These are phyloP conservation scores for Fraxinus dipetala DNA, from an alignment of 305 asterid genomes.

Conservation along the genomic window DNA sequence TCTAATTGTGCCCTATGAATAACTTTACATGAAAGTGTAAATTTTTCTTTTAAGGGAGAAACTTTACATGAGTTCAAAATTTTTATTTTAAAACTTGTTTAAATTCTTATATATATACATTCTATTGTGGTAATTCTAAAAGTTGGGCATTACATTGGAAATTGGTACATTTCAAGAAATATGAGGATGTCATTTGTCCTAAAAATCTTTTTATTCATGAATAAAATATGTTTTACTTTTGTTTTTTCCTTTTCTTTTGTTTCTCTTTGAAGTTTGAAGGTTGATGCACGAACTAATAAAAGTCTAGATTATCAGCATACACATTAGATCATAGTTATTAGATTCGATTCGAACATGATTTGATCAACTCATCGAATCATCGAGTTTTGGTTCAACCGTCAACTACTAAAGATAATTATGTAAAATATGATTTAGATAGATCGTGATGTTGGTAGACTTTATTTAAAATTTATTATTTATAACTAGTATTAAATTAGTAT, in stretches of 20 bases:
- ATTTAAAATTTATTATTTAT: not conserved
- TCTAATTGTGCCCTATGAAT: not conserved
- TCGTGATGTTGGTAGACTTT: not conserved
- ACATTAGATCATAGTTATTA: not conserved
- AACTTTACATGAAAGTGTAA: not conserved
- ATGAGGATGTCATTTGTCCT: not conserved
- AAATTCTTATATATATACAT: too few species aligned
- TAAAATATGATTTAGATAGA: not conserved
- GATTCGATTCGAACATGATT: not conserved
- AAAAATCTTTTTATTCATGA: not conserved
- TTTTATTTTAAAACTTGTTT: not conserved
- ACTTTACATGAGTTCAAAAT: too few species aligned
- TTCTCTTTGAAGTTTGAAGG: not conserved
- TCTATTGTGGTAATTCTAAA: not conserved
- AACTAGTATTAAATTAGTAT: too few species aligned
- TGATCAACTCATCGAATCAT: not conserved
- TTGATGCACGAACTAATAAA: not conserved
- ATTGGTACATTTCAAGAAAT: not conserved
- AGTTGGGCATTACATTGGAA: not conserved
- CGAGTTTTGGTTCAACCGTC: not conserved
- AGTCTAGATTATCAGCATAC: not conserved
- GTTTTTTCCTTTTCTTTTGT: not conserved
- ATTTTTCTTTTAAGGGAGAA: not conserved
- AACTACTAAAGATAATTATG: not conserved
- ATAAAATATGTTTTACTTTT: not conserved